Evolutionary conservation across 106 monocot species (phyloP), one percentile per base, ranked within the genome.

Genomic region (Phalaenopsis equestris): DNA sequence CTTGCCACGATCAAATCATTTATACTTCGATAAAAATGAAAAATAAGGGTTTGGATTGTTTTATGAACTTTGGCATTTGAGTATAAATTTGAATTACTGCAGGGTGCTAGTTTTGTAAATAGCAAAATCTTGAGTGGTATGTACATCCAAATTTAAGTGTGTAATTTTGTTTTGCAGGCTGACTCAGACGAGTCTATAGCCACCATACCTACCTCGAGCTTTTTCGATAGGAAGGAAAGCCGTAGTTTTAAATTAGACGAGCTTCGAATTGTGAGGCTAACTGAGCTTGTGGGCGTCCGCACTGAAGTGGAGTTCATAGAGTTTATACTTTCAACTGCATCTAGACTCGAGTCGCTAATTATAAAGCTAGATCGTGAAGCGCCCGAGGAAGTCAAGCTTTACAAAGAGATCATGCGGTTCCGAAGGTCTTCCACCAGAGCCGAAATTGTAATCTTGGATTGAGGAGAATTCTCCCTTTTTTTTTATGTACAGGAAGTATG

Each of bases 111-210:
- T 30, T 30, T 30, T 30, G 30, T 30, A 30, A 30, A 30, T 30
- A 30, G 30, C 30, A 45, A 3, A 3, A 45, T 6, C 43, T 6
- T 45, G 5, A 45, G 43, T 6, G 3, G 6, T 3, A 52, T 3
- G 12, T 12, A 12, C 52, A 52, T 52, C 70, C 39, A 3, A 12
- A 2, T 70, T 70, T 3, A 4, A 23, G 24, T 38, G 5, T 70
- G 6, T 70, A 70, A 70, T 16, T 8, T 48, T 75, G 47, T 9
- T 5, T 9, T 80, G 67, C 47, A 80, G 80, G 67, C 70, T 46
- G 80, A 80, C 36, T 45, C 80, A 30, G 80, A 80, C 24, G 70
- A 80, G 8, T 80, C 80, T 16, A 80, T 80, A 43, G 80, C 80
- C 15, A 48, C 67, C 24, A 47, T 70, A 16, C 80, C 80, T 4